Base-by-base conservation (phyloP, 2,329 filamentous ascomycete genomes). In the Epichloe sibirici region DNA sequence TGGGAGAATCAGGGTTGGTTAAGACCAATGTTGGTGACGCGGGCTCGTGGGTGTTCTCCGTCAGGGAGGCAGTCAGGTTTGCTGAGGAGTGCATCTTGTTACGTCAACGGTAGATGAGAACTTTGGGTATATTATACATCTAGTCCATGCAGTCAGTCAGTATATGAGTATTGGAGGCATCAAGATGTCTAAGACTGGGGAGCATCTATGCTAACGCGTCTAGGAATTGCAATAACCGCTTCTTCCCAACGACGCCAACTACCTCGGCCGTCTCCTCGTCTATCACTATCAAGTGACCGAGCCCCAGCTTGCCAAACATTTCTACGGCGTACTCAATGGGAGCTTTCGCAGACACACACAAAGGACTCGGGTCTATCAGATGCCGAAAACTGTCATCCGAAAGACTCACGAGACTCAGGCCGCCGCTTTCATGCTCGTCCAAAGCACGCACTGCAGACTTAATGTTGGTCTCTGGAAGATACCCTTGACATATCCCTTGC, bases 261-360 rank as follows among this genome's bases (percentile, higher is more conserved):
- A 79, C 62, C 55, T 58, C 66, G 1, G 75, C 71, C 23, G 68
- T 76, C 1, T 75, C 74, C 54, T 78, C 73, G 55, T 77, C 75
- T 2, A 74, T 69, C 5, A 81, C 64, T 59, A 77, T 73, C 44
- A 81, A 55, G 64, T 80, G 71, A 53, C 77, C 64, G 57, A 81
- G 56, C 0, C 78, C 78, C 43, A 82, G 58, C 59, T 79, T 79
- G 3, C 72, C 73, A 66, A 82, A 81, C 72, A 82, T 75, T 62
- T 81, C 78, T 1, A 80, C 74, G 1, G 72, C 76, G 61, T 78
- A 78, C 61, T 82, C 79, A 58, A 82, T 68, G 9, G 78, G 78
- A 44, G 78, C 76, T 45, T 71, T 70, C 1, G 68, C 70, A 51
- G 69, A 74, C 5, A 81, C 62, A 1, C 65, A 73, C 53, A 81